These are phyloP conservation scores for Coemansia sp. DNA, from an alignment of 192 early-diverging fungal species.

Conservation along the genomic window DNA sequence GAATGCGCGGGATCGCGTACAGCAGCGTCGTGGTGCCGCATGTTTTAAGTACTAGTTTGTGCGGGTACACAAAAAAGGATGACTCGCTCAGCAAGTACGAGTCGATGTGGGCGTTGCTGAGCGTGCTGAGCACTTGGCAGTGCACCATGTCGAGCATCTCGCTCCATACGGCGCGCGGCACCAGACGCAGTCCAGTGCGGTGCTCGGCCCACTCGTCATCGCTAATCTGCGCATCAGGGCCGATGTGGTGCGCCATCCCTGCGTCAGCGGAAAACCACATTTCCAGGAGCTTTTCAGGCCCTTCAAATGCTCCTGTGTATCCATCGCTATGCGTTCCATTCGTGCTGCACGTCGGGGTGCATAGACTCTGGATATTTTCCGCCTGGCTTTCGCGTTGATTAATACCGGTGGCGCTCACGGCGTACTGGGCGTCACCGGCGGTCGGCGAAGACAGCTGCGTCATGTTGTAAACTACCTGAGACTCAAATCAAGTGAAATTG, in stretches of 20 bases:
- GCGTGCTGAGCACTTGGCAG: conserved; percentile 86
- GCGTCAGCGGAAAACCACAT: conserved; percentile 78
- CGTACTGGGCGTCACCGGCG: conserved; percentile 52
- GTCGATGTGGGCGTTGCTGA: conserved; percentile 79
- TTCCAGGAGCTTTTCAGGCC: conserved; percentile 97
- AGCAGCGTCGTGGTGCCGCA: conserved; percentile 96
- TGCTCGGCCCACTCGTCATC: conserved; percentile 31
- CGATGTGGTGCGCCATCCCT: conserved; percentile 19
- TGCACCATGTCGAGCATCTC: conserved; percentile 92
- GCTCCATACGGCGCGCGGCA: conserved; percentile 81
- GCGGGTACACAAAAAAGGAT: conserved; percentile 96
- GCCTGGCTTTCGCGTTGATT: conserved; percentile 24
- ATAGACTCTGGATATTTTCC: conserved; percentile 30
- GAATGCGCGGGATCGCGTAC: conserved; percentile 80
- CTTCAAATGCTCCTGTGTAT: conserved; percentile 79
- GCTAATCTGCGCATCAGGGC: conserved; percentile 20
- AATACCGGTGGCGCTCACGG: conserved; percentile 55
- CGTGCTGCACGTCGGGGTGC: conserved; percentile 46
- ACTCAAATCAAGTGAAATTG: too few relatives aligned
- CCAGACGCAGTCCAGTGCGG: conserved; percentile 68
- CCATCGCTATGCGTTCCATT: conserved; percentile 53
- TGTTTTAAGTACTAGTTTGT: conserved; percentile 94
- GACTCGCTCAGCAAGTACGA: conserved; percentile 96
- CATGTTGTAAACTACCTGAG: background rate
- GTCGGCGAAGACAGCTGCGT: conserved; percentile 37